These are phyloP conservation scores for Byssochlamys sp. DNA, from an alignment of 2,329 filamentous ascomycete genomes.

Conservation along the genomic window DNA sequence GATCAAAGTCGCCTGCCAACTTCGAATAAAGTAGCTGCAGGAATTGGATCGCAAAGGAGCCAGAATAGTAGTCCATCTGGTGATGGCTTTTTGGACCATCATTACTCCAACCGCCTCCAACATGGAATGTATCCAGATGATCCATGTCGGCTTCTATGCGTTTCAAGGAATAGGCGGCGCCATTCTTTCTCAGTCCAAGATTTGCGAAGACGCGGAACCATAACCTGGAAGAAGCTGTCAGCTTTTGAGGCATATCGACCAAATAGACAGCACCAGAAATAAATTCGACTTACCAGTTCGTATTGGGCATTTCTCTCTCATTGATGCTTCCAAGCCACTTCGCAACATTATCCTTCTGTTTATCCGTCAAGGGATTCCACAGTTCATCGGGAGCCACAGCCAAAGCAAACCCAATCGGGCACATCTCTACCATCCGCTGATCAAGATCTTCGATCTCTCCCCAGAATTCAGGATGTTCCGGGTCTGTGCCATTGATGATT, in stretches of 20 bases:
- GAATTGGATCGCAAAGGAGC: constrained; percentile 72
- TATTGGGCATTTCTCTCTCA: constrained; percentile 59
- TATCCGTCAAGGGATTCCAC: constrained; percentile 56
- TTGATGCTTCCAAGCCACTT: constrained; percentile 69
- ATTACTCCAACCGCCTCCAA: constrained; percentile 74
- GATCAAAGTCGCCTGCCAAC: constrained; percentile 56
- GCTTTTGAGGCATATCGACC: neutral
- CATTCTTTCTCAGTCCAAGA: constrained; percentile 64
- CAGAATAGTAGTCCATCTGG: constrained; percentile 79
- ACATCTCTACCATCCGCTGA: constrained; percentile 79
- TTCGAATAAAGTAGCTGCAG: constrained; percentile 68
- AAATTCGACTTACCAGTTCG: constrained; percentile 47
- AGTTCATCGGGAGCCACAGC: constrained; percentile 56
- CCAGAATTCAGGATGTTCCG: constrained; percentile 63
- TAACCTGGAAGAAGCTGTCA: constrained; percentile 46
- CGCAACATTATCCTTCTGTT: constrained; percentile 57
- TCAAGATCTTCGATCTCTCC: constrained; percentile 66
- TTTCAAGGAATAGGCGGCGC: constrained; percentile 59
- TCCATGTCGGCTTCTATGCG: constrained; percentile 65
- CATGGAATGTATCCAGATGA: constrained; percentile 70
- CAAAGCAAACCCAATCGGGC: constrained; percentile 64
- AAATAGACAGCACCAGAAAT: constrained; percentile 42
- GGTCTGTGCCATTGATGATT: constrained; percentile 61
- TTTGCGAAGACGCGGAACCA: constrained; percentile 84
- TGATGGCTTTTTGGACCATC: constrained; percentile 70